Evolutionary conservation across 129 eudicot genomes (phyloP), one percentile per base, ranked within the genome.

Genomic region (Saposhnikovia divaricata): DNA sequence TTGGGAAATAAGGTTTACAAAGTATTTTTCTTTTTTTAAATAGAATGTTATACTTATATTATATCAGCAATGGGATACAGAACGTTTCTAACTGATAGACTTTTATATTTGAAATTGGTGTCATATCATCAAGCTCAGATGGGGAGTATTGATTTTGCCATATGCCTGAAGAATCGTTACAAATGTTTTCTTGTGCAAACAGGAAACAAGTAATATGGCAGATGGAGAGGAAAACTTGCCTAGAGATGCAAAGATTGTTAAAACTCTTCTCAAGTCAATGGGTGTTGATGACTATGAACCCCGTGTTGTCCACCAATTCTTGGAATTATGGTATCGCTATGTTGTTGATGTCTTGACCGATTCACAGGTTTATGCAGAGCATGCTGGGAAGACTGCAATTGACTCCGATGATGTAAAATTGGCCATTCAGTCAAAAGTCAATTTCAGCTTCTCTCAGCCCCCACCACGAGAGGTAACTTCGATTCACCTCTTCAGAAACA

Each of bases 361-460:
- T 86, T 88, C 96, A 46, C 98, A 94, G 69, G 97, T 94, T 55
- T 92, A 90, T 74, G 89, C 97, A 0, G 98, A 94, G 76, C 97
- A 94, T 83, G 97, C 96, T 44, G 92, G 91, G 6, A 94, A 92
- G 86, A 43, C 87, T 34, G 75, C 85, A n/a, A 94, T 92, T 42
- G 98, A 94, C 78, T 90, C 86, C 21, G 98, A 94, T 77, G 98
- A 94, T 82, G 90, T 92, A 43, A 94, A 94, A 85, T 96, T 94
- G 34, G 97, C 94, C 2, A 92, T 94, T 81, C 98, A 94, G 81
- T 90, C 93, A 11, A 92, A 90, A 89, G 90, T 90, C 85, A 92
- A 92, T 77, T 90, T 86, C 83, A 94, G 96, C 91, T 94, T 94
- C 88, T 90, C 97, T 9, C 96, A 94, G 86, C 98, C 98, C 79